Evolutionary conservation across 805 yeast genomes (phyloP).

Genomic region (Wickerhamomyces mucosus): DNA sequence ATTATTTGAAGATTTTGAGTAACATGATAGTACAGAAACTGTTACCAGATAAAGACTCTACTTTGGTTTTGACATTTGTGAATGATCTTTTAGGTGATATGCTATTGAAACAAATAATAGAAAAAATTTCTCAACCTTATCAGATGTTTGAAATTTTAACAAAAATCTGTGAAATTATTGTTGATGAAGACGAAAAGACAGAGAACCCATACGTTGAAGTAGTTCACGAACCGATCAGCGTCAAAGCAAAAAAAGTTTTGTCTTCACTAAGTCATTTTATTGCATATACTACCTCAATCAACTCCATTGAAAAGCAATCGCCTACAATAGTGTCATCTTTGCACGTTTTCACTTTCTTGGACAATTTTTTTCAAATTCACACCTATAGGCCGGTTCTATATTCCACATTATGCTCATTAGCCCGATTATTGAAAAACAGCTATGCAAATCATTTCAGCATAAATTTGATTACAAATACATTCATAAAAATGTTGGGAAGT

Average conservation of each 20-base stretch:
- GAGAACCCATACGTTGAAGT: neutral
- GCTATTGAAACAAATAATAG: slow-evolving; percentile 30
- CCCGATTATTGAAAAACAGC: slow-evolving; percentile 7
- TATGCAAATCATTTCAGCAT: slow-evolving; percentile 12
- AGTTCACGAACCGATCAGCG: neutral
- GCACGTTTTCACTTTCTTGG: slow-evolving; percentile 17
- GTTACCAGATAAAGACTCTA: slow-evolving; percentile 34
- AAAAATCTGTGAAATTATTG: slow-evolving; percentile 8
- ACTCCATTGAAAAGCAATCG: neutral
- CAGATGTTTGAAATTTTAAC: slow-evolving; percentile 34
- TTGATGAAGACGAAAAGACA: neutral
- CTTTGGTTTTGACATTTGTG: slow-evolving; percentile 28
- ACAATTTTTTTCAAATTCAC: slow-evolving; percentile 12
- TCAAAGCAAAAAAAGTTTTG: neutral
- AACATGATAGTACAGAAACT: slow-evolving; percentile 25
- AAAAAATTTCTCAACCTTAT: slow-evolving; percentile 41
- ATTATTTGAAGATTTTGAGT: slow-evolving; percentile 28
- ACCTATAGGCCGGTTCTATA: slow-evolving; percentile 23
- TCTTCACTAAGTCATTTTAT: slow-evolving; percentile 9
- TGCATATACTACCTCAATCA: slow-evolving; percentile 9
- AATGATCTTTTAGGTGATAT: slow-evolving; percentile 33
- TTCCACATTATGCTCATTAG: slow-evolving; percentile 17
- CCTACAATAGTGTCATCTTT: slow-evolving; percentile 6
- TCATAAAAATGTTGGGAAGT: slow-evolving; percentile 9
- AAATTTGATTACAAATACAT: slow-evolving; percentile 14